Evolutionary conservation across 192 early-diverging fungal species (phyloP), one percentile per base, ranked within the genome.

Genomic region (Chytriomyces sp.): DNA sequence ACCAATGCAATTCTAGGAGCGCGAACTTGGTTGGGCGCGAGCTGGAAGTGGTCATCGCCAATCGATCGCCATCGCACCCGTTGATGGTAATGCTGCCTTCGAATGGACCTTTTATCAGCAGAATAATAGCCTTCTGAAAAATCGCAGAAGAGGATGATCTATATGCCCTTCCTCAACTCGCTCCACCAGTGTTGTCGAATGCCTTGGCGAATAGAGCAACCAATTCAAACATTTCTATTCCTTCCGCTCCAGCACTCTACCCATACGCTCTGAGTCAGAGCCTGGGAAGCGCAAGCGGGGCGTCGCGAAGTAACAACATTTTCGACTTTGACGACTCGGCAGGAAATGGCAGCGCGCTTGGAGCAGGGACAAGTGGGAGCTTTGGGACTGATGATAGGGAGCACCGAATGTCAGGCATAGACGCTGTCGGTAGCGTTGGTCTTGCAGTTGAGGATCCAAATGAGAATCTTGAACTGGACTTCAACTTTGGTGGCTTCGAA

Each of bases 141-240:
- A 35, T 35, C 35, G 35, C 35, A 35, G 35, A 35, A 35, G 35
- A 35, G 35, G 35, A 35, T 4, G 35, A 35, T 35, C 35, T 35
- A 35, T 35, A 35, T 35, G 35, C 35, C 35, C 35, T 35, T 35
- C 35, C 35, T 1, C 35, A 35, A 35, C 35, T 35, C 35, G 35
- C 35, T 35, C 35, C 35, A 35, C 35, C 35, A 35, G 35, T 35
- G 35, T 0, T 35, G 35, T 35, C 35, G 35, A 35, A 35, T 35
- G 2, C 35, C 35, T 35, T 35, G 35, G 35, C 35, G 43, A 68
- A 68, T 24, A 9, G 66, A 13, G 10, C 66, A 45, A 16, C 45
- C 9, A 68, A 68, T 45, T 28, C 66, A 68, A 46, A n/a, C 47
- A 68, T 68, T 48, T 68, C 66, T 6, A 68, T 68, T 45, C 23